Conservation (phyloP, 176 grass and related monocot species). For the Hordeum marinum region DNA sequence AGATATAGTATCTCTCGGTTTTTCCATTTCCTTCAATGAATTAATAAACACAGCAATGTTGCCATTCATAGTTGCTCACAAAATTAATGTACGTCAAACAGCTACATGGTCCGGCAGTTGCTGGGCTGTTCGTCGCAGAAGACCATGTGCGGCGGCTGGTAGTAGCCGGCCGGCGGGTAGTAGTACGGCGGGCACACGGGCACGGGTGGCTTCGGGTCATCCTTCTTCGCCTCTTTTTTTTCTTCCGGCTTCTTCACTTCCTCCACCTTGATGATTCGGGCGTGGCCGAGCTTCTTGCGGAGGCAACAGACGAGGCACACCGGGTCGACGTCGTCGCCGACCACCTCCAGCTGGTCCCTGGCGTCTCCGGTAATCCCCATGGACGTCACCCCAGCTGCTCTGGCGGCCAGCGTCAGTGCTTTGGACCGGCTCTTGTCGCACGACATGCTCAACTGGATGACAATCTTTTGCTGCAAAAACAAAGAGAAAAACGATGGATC, state of each 20-base stretch:
- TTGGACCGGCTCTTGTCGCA: conserved; percentile 32
- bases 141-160: conserved; percentile 13
- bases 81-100: neutral
- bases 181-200: neutral
- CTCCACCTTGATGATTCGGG: conserved; percentile 55
- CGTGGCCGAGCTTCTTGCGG: conserved; percentile 49
- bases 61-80: neutral
- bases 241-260: conserved; percentile 23
- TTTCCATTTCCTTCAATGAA: neutral
- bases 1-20: neutral
- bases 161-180: conserved; percentile 5
- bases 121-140: neutral
- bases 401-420: conserved; percentile 31
- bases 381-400: conserved; percentile 26
- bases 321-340: conserved; percentile 54
- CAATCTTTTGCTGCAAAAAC: conserved; percentile 50
- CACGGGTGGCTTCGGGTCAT: neutral
- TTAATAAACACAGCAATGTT: neutral
- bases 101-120: conserved; percentile 38
- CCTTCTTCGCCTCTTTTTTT: neutral
- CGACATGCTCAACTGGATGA: conserved; percentile 45
- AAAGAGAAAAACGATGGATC: neutral
- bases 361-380: conserved; percentile 42
- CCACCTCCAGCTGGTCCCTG: conserved; percentile 47
- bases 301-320: conserved; percentile 34